Percentiles rank a stretch among this genome's conserved stretches.
These are phyloP conservation scores for Exophiala bonariae DNA, from an alignment of 2,329 filamentous ascomycete genomes.

Conservation along the genomic window DNA sequence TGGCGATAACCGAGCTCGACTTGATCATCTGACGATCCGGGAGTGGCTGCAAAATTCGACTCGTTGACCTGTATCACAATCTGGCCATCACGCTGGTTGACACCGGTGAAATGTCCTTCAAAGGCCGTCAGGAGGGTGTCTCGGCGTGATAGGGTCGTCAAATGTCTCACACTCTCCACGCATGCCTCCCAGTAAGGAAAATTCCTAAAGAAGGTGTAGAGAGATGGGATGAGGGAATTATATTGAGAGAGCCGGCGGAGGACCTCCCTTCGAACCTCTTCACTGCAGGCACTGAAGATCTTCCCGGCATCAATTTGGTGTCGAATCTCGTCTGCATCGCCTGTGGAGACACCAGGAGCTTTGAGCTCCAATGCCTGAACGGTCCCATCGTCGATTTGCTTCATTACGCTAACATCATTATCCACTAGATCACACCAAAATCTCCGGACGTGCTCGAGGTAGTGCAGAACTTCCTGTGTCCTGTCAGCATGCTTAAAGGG, in stretches of 20 bases:
- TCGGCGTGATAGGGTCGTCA: conserved; percentile 3
- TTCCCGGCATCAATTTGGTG: conserved; percentile 31
- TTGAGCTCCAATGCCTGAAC: conserved; percentile 35
- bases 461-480: conserved; percentile 34
- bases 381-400: conserved; percentile 30
- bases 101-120: conserved; percentile 1
- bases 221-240: conserved; percentile 36
- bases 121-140: conserved; percentile 7
- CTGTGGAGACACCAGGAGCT: conserved; percentile 30
- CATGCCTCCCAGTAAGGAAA: conserved; percentile 35
- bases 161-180: conserved; percentile 30
- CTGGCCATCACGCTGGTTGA: conserved; percentile 2
- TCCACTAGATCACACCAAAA: conserved; percentile 36
- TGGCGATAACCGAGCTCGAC: not conserved
- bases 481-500: conserved; percentile 1
- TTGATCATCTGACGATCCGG: not conserved
- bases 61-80: conserved; percentile 2
- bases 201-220: conserved; percentile 40
- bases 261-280: conserved; percentile 31
- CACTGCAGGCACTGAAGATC: conserved; percentile 35
- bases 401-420: conserved; percentile 29
- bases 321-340: conserved; percentile 30
- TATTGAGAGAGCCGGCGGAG: no score
- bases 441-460: conserved; percentile 33
- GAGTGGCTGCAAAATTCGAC: not conserved